Evolutionary conservation across 2,329 filamentous ascomycete species (phyloP).

Genomic region (Uncinocarpus reesii): DNA sequence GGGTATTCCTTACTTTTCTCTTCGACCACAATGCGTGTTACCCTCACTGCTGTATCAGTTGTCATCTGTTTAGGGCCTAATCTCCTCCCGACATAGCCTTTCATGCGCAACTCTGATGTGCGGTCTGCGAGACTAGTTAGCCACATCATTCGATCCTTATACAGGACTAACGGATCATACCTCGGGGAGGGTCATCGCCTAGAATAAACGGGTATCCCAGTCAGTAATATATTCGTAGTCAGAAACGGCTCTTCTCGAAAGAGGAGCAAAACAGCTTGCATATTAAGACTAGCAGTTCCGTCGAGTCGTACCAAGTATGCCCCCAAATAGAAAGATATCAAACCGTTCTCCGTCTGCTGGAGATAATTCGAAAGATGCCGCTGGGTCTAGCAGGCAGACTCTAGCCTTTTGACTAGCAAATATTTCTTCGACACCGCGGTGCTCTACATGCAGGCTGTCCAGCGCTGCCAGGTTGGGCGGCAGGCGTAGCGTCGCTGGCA

Average conservation of each 20-base stretch:
- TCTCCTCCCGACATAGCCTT: conserved; percentile 78
- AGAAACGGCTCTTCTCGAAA: neutral
- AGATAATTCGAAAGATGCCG: conserved; percentile 66
- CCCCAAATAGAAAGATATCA: conserved; percentile 88
- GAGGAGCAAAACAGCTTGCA: neutral
- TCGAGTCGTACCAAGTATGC: conserved; percentile 64
- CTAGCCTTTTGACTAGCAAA: conserved; percentile 61
- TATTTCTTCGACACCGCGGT: conserved; percentile 69
- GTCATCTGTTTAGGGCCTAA: conserved; percentile 95
- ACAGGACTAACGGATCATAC: conserved; percentile 41
- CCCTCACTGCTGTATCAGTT: conserved; percentile 89
- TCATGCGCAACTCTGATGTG: conserved; percentile 88
- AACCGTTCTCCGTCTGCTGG: conserved; percentile 76
- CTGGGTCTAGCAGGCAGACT: conserved; percentile 83
- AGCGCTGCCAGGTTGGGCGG: conserved; percentile 50
- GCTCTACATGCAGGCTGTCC: conserved; percentile 59
- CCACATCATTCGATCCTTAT: too few species aligned
- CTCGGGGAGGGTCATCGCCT: conserved; percentile 90
- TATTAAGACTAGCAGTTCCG: neutral
- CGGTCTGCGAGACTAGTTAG: conserved; percentile 58
- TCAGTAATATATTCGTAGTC: neutral
- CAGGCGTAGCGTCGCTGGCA: conserved; percentile 56
- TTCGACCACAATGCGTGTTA: conserved; percentile 80
- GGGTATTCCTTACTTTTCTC: conserved; percentile 62
- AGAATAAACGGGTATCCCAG: neutral